Conservation (phyloP, 371 early-diverging fungal species). For the Mucor irregularis region DNA sequence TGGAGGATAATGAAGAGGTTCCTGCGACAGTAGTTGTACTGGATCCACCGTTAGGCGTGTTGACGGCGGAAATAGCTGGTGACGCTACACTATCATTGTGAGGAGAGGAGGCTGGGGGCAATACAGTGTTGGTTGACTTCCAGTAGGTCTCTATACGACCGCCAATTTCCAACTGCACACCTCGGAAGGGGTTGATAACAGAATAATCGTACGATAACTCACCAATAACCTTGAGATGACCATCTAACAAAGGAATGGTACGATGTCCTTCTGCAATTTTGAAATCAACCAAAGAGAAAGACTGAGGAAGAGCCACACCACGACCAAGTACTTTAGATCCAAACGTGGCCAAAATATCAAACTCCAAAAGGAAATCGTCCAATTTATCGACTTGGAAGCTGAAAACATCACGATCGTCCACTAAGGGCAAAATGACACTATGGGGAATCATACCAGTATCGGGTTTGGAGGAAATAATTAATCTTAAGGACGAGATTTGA, state of each 20-base stretch:
- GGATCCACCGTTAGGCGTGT: background rate
- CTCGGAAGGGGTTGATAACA: constrained; percentile 85
- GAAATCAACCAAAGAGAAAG: constrained; percentile 53
- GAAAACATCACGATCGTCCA: constrained; percentile 76
- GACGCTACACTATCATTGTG: constrained; percentile 7
- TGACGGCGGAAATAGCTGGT: constrained; percentile 11
- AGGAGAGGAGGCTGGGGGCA: constrained; percentile 25
- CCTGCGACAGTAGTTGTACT: background rate
- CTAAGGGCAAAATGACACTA: constrained; percentile 86
- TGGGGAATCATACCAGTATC: constrained; percentile 90
- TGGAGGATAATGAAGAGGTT: constrained; percentile 18
- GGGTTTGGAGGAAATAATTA: constrained; percentile 70
- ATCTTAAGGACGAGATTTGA: constrained; percentile 63
- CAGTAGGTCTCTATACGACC: constrained; percentile 96
- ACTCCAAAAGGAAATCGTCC: constrained; percentile 79
- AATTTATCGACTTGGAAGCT: constrained; percentile 83
- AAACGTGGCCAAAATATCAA: constrained; percentile 93
- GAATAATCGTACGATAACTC: constrained; percentile 83
- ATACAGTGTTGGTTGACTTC: constrained; percentile 83
- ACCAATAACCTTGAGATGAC: constrained; percentile 86
- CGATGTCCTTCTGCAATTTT: constrained; percentile 44
- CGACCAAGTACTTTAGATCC: constrained; percentile 93
- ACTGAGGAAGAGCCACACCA: constrained; percentile 76
- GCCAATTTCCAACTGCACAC: constrained; percentile 85
- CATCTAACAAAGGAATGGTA: constrained; percentile 81